These are phyloP conservation scores for Rubroshorea leprosula DNA, from an alignment of 345 rosid genomes.

Conservation along the genomic window DNA sequence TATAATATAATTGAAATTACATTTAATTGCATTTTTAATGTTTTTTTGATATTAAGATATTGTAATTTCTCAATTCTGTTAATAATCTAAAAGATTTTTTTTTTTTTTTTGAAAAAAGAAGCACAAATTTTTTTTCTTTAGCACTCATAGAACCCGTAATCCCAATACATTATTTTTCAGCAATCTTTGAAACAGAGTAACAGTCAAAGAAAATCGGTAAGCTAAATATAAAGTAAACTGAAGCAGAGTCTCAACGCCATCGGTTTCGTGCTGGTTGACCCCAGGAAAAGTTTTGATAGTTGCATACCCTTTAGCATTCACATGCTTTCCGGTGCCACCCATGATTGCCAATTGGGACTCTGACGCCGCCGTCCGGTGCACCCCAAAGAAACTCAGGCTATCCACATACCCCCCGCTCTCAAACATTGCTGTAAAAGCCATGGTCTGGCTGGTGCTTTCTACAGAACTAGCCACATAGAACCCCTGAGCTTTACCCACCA, in stretches of 20 bases:
- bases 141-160: too few species aligned
- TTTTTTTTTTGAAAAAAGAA: too few species aligned
- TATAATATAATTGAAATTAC: too few species aligned
- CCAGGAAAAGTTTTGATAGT: slow-evolving; percentile 57
- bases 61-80: too few species aligned
- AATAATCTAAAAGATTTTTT: too few species aligned
- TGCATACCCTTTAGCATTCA: slow-evolving; percentile 68
- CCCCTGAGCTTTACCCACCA: slow-evolving; percentile 82
- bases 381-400: slow-evolving; percentile 78
- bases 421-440: slow-evolving; percentile 83
- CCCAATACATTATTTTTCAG: too few species aligned
- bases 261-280: slow-evolving; percentile 47
- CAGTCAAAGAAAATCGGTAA: slow-evolving; percentile 14
- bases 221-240: slow-evolving; percentile 49
- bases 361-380: slow-evolving; percentile 56
- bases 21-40: too few species aligned
- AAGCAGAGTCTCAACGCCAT: slow-evolving; percentile 65
- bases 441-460: slow-evolving; percentile 72
- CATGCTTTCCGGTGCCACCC: slow-evolving; percentile 90
- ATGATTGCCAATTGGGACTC: slow-evolving; percentile 78
- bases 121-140: too few species aligned
- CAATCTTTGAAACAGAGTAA: too few species aligned
- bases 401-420: slow-evolving; percentile 57
- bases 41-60: too few species aligned
- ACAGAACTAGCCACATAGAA: slow-evolving; percentile 73